Evolutionary conservation across 1,284 basidiomycete species (phyloP), one percentile per base, ranked within the genome.

Genomic region (Trichosporon coremiiforme): DNA sequence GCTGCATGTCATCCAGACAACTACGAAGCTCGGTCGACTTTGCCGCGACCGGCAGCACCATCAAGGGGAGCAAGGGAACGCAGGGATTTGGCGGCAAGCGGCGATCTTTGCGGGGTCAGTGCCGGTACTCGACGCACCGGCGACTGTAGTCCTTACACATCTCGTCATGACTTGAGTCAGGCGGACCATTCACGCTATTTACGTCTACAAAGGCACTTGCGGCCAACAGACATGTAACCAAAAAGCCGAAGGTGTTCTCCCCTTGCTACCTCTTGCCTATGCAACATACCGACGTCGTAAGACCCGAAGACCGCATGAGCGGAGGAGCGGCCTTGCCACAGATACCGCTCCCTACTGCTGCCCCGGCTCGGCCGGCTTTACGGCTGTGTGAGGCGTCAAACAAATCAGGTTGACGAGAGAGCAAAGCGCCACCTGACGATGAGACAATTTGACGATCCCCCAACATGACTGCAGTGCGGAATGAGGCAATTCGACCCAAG

Each of bases 401-500:
- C 20, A 17, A 4, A 20, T 53, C 50, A 53, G 50, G 20, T 20
- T 53, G 50, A 53, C 50, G 50, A 53, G 50, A 53, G 2, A 22
- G 8, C 20, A 12, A 10, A 53, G 50, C 50, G 50, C 50, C 50
- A 22, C 50, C 50, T 53, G 20, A 17, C 17, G 50, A 20, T 53
- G 50, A 53, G 50, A 53, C 50, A 53, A 53, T 53, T 53, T 22
- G 50, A 53, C 8, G 50, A 53, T 53, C 50, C n/a, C 13, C 22
- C 50, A 53, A 17, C 50, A 53, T 6, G 50, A 22, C 15, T 20
- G 22, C 50, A 20, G 50, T 8, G 50, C 50, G 50, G 50, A 53
- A 53, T 53, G 50, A 53, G 50, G 50, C 50, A 25, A 53, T 17
- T 12, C 20, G 50, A 53, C 50, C 50, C 50, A 53, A 53, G 50